Evolutionary conservation across 805 yeast genomes (phyloP), one percentile per base, ranked within the genome.

Genomic region (Saccharomycopsis fibuligera): DNA sequence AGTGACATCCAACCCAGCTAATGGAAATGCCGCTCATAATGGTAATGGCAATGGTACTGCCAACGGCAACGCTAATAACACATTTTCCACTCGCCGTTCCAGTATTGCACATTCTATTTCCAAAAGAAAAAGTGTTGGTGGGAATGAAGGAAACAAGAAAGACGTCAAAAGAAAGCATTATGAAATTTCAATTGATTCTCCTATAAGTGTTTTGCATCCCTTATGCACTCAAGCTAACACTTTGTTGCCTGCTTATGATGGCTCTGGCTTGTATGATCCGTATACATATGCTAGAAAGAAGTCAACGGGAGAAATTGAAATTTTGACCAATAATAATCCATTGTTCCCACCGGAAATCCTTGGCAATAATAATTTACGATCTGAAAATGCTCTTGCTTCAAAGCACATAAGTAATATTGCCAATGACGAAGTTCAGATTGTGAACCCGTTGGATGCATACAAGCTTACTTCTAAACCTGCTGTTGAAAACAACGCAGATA

Each of bases 121-220:
- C 2, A 71, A 58, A 16, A 42, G 29, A 14, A 44, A 42, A 36
- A 41, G 35, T 14, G n/a, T n/a, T n/a, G 30, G 21, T 23, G 22
- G n/a, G 2, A n/a, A 22, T 9, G 16, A 33, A 21, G 23, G 27
- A 9, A 44, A 41, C 39, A 21, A 23, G n/a, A 29, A 14, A 16
- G 23, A 24, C 9, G 35, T 19, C 27, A 57, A 23, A 49, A 71
- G 95, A 41, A 93, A 90, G 62, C 97, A 89, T 61, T 93, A 85
- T 62, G 99, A 93, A 67, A 86, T 93, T 40, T 81, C 88, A 50
- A 91, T 93, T 49, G 99, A 93, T 64, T 86, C 96, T 2, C 99
- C 99, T 3, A 81, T 93, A 51, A 95, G 86, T 59, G 72, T 93
- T 3, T 68, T 90, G 44, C 81, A 90, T 43, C 79, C 83, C 5